Conservation (phyloP, 495 filamentous ascomycete species). For the Friedmanniomyces endolithicus region DNA sequence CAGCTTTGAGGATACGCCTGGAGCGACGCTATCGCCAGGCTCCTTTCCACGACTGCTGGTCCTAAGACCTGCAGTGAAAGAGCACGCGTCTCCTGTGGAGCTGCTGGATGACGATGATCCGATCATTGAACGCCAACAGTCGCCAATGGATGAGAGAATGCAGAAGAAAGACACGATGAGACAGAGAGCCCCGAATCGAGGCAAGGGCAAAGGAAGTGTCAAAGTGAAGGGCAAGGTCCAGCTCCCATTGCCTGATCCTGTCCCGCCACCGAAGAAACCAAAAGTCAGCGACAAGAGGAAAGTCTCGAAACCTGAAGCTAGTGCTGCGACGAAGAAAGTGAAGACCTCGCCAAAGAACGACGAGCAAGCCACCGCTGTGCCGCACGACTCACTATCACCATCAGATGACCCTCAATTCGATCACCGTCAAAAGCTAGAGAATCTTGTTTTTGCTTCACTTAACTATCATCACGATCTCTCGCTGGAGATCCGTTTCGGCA, state of each 20-base stretch:
- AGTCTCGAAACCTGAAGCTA: not conserved
- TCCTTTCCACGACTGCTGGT: not conserved
- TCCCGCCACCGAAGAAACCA: not conserved
- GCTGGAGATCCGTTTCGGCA: not conserved
- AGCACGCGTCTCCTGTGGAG: not conserved
- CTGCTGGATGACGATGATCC: not conserved
- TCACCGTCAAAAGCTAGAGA: not conserved
- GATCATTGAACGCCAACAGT: constrained; percentile 7
- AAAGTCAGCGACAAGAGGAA: not conserved
- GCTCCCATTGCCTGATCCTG: constrained; percentile 1
- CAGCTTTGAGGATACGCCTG: not conserved
- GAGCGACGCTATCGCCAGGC: not conserved
- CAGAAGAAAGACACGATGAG: constrained; percentile 12
- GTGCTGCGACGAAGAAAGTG: not conserved
- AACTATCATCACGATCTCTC: not conserved
- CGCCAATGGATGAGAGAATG: not conserved
- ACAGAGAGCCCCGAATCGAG: constrained; percentile 4
- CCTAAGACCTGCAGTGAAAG: too few relatives aligned
- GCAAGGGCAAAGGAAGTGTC: not conserved
- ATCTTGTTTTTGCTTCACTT: not conserved
- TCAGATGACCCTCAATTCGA: too few relatives aligned
- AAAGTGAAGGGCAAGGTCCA: not conserved
- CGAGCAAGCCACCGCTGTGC: too few relatives aligned
- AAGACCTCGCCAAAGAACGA: too few relatives aligned
- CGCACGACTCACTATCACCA: too few relatives aligned